Base-by-base conservation (phyloP, 108 stramenopile genomes). In the Skeletonema grethae region DNA sequence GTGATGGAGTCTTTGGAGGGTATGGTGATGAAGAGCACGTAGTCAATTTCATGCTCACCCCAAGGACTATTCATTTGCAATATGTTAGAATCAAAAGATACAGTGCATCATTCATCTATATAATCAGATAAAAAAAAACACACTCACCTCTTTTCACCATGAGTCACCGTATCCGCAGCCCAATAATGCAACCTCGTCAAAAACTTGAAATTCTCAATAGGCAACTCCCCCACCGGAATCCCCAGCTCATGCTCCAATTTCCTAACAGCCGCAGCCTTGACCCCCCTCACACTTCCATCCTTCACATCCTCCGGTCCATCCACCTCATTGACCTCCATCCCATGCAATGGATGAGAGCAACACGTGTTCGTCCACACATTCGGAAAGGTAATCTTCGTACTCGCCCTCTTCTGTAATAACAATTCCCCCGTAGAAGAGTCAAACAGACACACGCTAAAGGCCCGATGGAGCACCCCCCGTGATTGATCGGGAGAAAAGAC, bases 11-110 rank as follows among this genome's bases (percentile, higher is more conserved):
- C 69, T 65, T 90, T 93, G 75, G 67, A 61, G 24, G 81, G 77
- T 18, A 96, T 76, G 4, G 73, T 75, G 62, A 75, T 80, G 72
- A 98, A 90, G 29, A 99, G 90, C 35, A 99, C 92, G 76, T 98
- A 98, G 77, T 99, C 99, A 67, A 99, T 97, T 79, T 99, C 99
- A 69, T 99, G 98, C 61, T 99, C 99, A 35, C 99, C 98, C 99
- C 99, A 99, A 0, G 93, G 93, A 58, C 88, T 84, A 65, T 56
- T 34, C 10, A 61, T 53, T 13, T 55, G 25, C 0, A 28, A 28
- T 28, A 28, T 28, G 25, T 28, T 28, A 28, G 25, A 28, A 28
- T 28, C 0, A 28, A 13, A 85, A 79, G 15, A 62, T 79, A 46
- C 3, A 31, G 35, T 16, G 32, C 7, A 38, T 25, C 11, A 12